Base-by-base conservation (phyloP, 371 early-diverging fungal species). In the Blakeslea trispora region DNA sequence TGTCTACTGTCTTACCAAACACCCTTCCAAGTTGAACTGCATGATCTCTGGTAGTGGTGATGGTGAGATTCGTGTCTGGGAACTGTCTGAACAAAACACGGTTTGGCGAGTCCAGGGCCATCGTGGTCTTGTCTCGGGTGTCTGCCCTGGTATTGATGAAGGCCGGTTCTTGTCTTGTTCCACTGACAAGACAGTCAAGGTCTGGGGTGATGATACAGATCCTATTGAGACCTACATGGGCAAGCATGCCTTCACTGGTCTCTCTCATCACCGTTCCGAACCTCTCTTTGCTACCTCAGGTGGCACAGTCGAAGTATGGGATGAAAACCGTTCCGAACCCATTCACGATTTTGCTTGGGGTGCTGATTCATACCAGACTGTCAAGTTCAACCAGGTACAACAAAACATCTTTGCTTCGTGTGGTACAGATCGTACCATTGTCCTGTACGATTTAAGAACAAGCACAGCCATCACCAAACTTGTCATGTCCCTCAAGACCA, bases 381-480 rank as follows among this genome's bases (percentile, higher is more conserved):
- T 97, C 61, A 86, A 86, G 64, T 95, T 97, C 75, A 99, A 99
- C 71, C 93, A 92, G 66, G 92, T 95, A 5, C 96, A 99, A 72
- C 86, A 87, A 18, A 90, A 84, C 57, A 83, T 99, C 31, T 70
- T 99, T 45, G 97, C 95, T 6, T 90, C 90, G 60, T 88, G 91
- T 46, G 96, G 95, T 9, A 87, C 91, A 0, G 97, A 97, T 75
- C 86, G 99, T 24, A 90, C 95, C 10, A 80, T 99, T 60, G 89
- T 88, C n/a, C 68, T 99, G 18, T 97, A 97, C 66, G 99, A 98
- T 68, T 70, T 95, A 53, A 78, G 99, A 58, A 91, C 94, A 4
- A 85, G 69, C 57, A 80, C 86, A 34, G 93, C 97, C 0, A 67
- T 97, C 50, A 73, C 85, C 18, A 95, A 94, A 64, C 56, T 87